Conservation (phyloP, 768 basidiomycete species). For the Kwoniella sp. region DNA sequence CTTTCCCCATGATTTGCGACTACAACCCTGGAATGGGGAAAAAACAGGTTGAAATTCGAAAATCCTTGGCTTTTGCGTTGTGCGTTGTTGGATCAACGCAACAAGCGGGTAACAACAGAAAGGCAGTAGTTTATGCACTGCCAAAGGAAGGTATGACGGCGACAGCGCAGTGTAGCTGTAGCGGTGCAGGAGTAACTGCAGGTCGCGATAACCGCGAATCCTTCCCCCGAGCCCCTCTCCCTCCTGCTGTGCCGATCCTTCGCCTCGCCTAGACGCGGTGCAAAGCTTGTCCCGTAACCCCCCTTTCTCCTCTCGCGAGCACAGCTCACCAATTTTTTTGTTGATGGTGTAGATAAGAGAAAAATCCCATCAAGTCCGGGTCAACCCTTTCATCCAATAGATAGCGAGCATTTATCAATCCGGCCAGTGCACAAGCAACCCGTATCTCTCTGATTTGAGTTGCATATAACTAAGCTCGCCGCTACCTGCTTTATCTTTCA, state of each 20-base stretch:
- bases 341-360: not conserved
- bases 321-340: not conserved
- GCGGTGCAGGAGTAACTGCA: not conserved
- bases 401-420: not conserved
- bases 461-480: not conserved
- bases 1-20: not conserved
- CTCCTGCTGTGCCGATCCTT: not conserved
- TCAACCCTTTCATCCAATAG: conserved; percentile 1
- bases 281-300: too few species aligned
- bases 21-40: not conserved
- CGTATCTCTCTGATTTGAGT: not conserved
- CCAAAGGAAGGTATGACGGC: not conserved
- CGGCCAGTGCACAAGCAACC: not conserved
- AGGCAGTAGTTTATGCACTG: not conserved
- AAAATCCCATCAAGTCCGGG: not conserved
- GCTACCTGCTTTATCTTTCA: not conserved
- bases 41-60: not conserved
- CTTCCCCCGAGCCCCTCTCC: not conserved
- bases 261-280: not conserved
- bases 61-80: not conserved
- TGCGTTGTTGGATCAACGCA: not conserved
- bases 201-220: not conserved
- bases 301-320: not conserved
- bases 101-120: not conserved
- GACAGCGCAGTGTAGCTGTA: not conserved